Evolutionary conservation across 1,284 basidiomycete species (phyloP).

Genomic region (Ceratobasidium sp.): DNA sequence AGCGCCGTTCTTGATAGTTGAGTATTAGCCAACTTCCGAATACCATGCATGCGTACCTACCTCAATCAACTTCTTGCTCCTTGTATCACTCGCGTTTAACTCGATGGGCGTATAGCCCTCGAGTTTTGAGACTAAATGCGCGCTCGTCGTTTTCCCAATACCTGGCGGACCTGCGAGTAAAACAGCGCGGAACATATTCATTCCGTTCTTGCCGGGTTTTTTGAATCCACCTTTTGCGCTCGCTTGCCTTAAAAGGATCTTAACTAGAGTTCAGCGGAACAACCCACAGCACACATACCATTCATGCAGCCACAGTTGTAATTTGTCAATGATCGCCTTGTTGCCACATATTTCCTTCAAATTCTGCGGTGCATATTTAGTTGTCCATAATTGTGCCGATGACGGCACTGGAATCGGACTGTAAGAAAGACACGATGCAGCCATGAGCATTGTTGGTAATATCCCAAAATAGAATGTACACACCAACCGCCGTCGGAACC

Average conservation of each 20-base stretch:
- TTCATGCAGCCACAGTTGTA: constrained; percentile 87
- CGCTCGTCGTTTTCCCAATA: constrained; percentile 97
- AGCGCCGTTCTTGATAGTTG: constrained; percentile 73
- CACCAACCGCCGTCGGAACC: constrained; percentile 1
- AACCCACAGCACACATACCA: constrained; percentile 69
- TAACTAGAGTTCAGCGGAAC: neutral
- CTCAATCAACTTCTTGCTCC: constrained; percentile 98
- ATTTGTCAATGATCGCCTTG: constrained; percentile 89
- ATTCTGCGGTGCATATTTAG: constrained; percentile 90
- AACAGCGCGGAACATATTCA: constrained; percentile 88
- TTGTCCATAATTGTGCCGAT: constrained; percentile 88
- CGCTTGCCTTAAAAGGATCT: constrained; percentile 67
- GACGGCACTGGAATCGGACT: constrained; percentile 55
- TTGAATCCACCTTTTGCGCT: constrained; percentile 85
- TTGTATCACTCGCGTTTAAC: constrained; percentile 94
- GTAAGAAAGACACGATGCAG: constrained; percentile 1
- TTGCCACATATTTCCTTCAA: constrained; percentile 97
- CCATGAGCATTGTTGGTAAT: neutral
- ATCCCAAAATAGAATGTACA: neutral
- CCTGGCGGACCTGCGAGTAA: constrained; percentile 95
- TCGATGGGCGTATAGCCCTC: constrained; percentile 94
- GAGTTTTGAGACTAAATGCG: constrained; percentile 90
- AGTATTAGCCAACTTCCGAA: neutral
- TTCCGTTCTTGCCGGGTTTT: constrained; percentile 92
- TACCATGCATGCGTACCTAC: constrained; percentile 58